Evolutionary conservation across 768 basidiomycete species (phyloP).

Genomic region (Melanogaster broomeanus): DNA sequence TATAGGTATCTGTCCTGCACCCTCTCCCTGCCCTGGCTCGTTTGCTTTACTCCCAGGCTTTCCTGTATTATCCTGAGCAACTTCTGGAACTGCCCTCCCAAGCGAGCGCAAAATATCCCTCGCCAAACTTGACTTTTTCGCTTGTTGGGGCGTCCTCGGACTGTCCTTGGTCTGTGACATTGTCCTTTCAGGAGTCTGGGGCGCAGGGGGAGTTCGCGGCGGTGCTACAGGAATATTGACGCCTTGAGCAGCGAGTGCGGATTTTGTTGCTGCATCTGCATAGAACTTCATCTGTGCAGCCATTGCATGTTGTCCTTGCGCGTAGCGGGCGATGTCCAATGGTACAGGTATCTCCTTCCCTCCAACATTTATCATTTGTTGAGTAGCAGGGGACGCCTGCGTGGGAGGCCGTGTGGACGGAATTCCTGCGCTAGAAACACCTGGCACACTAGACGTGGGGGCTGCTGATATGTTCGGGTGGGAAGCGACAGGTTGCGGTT

Average conservation of each 20-base stretch:
- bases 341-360: background rate
- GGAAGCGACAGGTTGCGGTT: background rate
- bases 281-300: slow-evolving; percentile 21
- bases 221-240: background rate
- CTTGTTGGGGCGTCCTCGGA: slow-evolving; percentile 38
- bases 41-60: background rate
- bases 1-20: background rate
- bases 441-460: background rate
- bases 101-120: slow-evolving; percentile 58
- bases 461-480: background rate
- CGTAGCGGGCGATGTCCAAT: background rate
- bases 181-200: slow-evolving; percentile 10
- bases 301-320: slow-evolving; percentile 6
- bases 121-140: slow-evolving; percentile 53
- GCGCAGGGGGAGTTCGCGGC: background rate
- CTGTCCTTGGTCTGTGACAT: background rate
- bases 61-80: slow-evolving; percentile 6
- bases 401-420: background rate
- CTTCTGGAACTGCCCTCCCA: slow-evolving; percentile 24
- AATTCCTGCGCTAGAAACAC: background rate
- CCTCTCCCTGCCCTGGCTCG: background rate
- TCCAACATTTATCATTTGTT: background rate
- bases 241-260: slow-evolving; percentile 4
- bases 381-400: background rate
- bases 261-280: slow-evolving; percentile 16